Evolutionary conservation across 2,329 filamentous ascomycete genomes (phyloP).

Genomic region (Cytospora piceae): DNA sequence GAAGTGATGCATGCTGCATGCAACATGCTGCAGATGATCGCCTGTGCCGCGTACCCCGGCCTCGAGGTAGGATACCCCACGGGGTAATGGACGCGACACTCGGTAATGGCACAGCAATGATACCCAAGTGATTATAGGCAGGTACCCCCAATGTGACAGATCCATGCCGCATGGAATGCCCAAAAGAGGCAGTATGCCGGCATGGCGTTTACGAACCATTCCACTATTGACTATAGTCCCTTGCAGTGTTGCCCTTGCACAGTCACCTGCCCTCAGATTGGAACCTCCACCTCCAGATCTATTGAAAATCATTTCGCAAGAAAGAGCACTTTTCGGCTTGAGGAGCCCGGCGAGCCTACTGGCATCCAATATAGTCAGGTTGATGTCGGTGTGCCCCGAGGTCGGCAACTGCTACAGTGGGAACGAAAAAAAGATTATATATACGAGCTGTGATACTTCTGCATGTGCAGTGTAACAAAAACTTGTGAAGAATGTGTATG

Average conservation of each 20-base stretch:
- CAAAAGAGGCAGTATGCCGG: slow-evolving; percentile 18
- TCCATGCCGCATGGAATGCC: slow-evolving; percentile 1
- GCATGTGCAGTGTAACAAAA: neutral
- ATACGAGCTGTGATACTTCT: neutral
- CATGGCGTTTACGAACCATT: slow-evolving; percentile 12
- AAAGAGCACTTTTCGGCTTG: slow-evolving; percentile 45
- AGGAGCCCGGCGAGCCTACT: slow-evolving; percentile 49
- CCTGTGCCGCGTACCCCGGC: neutral
- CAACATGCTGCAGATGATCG: neutral
- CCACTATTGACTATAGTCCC: slow-evolving; percentile 9
- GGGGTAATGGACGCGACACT: slow-evolving; percentile 10
- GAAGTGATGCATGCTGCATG: neutral
- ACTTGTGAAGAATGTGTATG: neutral
- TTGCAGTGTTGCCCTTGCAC: neutral
- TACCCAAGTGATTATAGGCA: too few species aligned
- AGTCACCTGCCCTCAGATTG: slow-evolving; percentile 17
- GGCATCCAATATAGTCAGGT: slow-evolving; percentile 29
- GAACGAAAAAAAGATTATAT: slow-evolving; percentile 38
- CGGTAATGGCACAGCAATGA: neutral
- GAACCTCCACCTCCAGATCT: slow-evolving; percentile 8
- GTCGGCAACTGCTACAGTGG: slow-evolving; percentile 27
- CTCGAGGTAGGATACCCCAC: slow-evolving; percentile 8
- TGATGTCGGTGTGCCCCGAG: slow-evolving; percentile 49
- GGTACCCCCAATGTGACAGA: slow-evolving; percentile 8
- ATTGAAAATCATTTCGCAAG: slow-evolving; percentile 35